Base-by-base conservation (phyloP, 148 eudicot genomes). In the Spergularia bocconei region DNA sequence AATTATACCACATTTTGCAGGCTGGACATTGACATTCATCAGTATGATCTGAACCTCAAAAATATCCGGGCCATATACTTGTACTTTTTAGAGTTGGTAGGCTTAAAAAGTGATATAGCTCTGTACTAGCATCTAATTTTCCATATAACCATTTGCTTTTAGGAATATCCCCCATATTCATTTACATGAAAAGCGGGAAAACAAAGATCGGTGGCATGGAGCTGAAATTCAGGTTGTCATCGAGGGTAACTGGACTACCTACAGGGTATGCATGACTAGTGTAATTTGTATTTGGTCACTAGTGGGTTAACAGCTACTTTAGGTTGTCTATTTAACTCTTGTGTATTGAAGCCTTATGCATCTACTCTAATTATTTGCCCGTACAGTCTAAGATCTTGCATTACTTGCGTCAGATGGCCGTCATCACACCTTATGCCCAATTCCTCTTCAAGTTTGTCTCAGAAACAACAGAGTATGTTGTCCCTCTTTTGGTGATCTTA, bases 371-470 rank as follows among this genome's bases (percentile, higher is more conserved):
- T 67, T 10, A 51, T n/a, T 41, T 77, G 73, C 70, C 19, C 67
- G 64, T 86, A 78, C 93, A 96, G 99, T 89, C 99, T 74, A 96
- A 96, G 83, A 96, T 96, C 77, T 78, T 96, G 88, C 99, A 96
- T 79, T 96, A 96, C 76, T 87, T 96, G 98, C 99, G 99, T 80
- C 99, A 96, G 81, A 91, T 96, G 98, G 99, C 99, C 79, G 99
- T 96, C 55, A 96, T 96, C 82, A 96, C 99, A 66, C 99, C 99
- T 47, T 96, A 96, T 85, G 97, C 99, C 13, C 94, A 92, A 77
- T 96, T 96, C 76, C 86, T 86, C 67, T 96, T 96, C 79, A 89
- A 87, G 84, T 96, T 88, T 80, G 79, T 92, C 50, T 89, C 99
- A 54, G 98, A 96, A 59, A 53, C 98, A 75, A 57, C 93, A n/a